Conservation (phyloP, 1,139 yeast species). For the Zygosaccharomyces pseudobailii region DNA sequence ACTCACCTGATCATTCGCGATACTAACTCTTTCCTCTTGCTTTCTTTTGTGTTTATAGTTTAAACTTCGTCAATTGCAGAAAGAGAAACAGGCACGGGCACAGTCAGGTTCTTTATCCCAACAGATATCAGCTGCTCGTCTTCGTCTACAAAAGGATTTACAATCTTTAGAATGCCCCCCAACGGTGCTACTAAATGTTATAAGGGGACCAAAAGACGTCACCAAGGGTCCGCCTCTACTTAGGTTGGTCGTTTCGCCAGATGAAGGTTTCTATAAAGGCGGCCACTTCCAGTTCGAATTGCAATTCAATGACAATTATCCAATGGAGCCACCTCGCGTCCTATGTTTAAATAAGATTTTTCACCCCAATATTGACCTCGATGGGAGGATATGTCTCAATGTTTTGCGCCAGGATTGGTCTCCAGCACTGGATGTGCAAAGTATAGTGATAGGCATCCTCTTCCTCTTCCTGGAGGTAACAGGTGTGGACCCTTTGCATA, state of each 20-base stretch:
- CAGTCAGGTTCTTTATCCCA: constrained; percentile 7
- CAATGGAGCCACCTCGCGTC: constrained; percentile 90
- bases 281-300: constrained; percentile 70
- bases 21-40: neutral
- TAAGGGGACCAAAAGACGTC: constrained; percentile 51
- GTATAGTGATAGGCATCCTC: constrained; percentile 79
- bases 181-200: constrained; percentile 53
- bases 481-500: constrained; percentile 87
- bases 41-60: constrained; percentile 33
- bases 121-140: constrained; percentile 45
- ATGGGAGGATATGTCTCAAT: constrained; percentile 89
- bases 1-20: too few species aligned
- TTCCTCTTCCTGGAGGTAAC: constrained; percentile 87
- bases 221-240: constrained; percentile 34
- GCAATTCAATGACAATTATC: constrained; percentile 65
- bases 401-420: constrained; percentile 95
- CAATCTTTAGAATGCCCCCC: constrained; percentile 65
- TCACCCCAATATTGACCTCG: constrained; percentile 89
- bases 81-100: constrained; percentile 47
- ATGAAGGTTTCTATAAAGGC: constrained; percentile 69
- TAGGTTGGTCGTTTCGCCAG: constrained; percentile 59
- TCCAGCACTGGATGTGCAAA: constrained; percentile 79
- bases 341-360: constrained; percentile 67
- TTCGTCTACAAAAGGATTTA: constrained; percentile 50
- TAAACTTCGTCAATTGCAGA: constrained; percentile 56